Conservation (phyloP, 2,329 filamentous ascomycete genomes). For the Aspergillus oerlinghausenensis region DNA sequence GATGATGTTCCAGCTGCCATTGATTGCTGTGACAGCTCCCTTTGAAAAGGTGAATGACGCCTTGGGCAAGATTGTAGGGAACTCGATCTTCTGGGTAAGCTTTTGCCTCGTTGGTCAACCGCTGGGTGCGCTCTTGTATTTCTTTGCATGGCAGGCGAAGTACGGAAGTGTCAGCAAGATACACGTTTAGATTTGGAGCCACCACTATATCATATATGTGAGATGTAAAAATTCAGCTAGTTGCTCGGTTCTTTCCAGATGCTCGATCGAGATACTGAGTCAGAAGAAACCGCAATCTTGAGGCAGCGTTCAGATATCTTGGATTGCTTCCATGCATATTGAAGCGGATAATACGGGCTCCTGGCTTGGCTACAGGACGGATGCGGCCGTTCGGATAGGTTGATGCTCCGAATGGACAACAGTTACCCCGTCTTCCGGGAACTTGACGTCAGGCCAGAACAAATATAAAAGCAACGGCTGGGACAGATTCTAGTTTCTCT, state of each 20-base stretch:
- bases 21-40: slow-evolving; percentile 75
- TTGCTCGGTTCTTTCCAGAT: neutral
- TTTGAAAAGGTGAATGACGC: slow-evolving; percentile 74
- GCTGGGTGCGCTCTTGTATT: slow-evolving; percentile 86
- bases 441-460: neutral
- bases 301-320: neutral
- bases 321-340: too few species aligned
- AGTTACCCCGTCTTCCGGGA: neutral
- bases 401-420: neutral
- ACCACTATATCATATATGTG: neutral
- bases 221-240: neutral
- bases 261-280: neutral
- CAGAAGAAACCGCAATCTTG: neutral
- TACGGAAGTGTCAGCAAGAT: slow-evolving; percentile 71
- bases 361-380: neutral
- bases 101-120: slow-evolving; percentile 96
- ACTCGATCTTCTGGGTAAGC: slow-evolving; percentile 92
- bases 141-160: slow-evolving; percentile 98
- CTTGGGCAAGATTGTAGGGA: slow-evolving; percentile 75
- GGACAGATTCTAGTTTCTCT: neutral
- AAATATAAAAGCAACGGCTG: neutral
- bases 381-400: neutral
- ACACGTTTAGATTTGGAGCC: neutral
- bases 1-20: slow-evolving; percentile 88
- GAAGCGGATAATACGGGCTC: too few species aligned